These are phyloP conservation scores for Pouteria campechiana DNA, from an alignment of 179 eudicot genomes.

Conservation along the genomic window DNA sequence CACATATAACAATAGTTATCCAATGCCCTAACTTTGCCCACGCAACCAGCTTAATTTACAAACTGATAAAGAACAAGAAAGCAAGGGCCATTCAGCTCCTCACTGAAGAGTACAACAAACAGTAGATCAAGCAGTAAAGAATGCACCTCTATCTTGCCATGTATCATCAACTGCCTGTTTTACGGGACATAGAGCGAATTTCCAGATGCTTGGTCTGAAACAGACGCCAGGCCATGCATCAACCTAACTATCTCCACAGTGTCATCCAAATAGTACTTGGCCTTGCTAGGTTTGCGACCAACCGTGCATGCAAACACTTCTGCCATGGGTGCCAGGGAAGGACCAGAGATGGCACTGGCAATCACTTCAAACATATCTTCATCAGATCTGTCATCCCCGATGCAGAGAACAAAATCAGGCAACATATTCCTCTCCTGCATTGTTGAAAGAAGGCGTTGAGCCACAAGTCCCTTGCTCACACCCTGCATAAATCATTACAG, in stretches of 20 bases:
- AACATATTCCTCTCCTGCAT: constrained; percentile 63
- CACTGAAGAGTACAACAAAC: no score
- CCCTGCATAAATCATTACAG: constrained; percentile 30
- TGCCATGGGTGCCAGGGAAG: constrained; percentile 60
- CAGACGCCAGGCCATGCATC: constrained; percentile 60
- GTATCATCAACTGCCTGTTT: no score
- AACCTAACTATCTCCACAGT: constrained; percentile 58
- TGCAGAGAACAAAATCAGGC: constrained; percentile 81
- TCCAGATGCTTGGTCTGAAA: constrained; percentile 33
- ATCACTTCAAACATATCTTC: constrained; percentile 95
- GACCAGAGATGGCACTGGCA: constrained; percentile 41
- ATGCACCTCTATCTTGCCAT: no score
- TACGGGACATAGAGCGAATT: no score
- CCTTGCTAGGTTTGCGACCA: constrained; percentile 87
- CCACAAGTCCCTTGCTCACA: constrained; percentile 71
- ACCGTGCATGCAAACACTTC: constrained; percentile 86
- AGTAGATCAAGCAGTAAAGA: no score
- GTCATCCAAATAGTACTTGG: constrained; percentile 75
- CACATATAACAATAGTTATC: no score
- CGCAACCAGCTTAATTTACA: no score
- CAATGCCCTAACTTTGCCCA: no score
- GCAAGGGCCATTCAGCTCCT: no score
- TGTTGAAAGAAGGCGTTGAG: constrained; percentile 49
- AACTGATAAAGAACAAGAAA: no score
- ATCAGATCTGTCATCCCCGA: constrained; percentile 86